A percentile compares a stretch with the other conserved stretches of the same genome.
These are phyloP conservation scores for Papiliotrema nemorosa DNA, from an alignment of 1,284 basidiomycete genomes.

Conservation along the genomic window DNA sequence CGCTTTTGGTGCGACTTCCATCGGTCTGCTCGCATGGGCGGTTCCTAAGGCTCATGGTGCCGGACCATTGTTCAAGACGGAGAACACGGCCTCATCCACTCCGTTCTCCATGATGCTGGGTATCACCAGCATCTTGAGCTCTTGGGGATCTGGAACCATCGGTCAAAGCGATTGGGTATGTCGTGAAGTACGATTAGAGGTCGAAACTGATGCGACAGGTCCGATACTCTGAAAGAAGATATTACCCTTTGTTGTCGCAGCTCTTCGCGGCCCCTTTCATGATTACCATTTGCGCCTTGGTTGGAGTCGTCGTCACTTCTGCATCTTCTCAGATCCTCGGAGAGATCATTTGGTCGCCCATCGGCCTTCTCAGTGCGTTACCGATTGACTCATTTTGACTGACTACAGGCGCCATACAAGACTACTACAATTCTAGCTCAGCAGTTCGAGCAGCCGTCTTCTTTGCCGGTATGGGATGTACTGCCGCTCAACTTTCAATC, in stretches of 20 bases:
- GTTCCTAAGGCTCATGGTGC: slow-evolving; percentile 22
- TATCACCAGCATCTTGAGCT: slow-evolving; percentile 29
- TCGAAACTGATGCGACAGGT: slow-evolving; percentile 8
- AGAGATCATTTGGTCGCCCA: slow-evolving; percentile 28
- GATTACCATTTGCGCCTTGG: slow-evolving; percentile 25
- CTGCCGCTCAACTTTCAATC: slow-evolving; percentile 21
- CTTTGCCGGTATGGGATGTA: slow-evolving; percentile 26
- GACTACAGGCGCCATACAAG: slow-evolving; percentile 18
- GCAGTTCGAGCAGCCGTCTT: slow-evolving; percentile 29
- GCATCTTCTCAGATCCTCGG: slow-evolving; percentile 19
- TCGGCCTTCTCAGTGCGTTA: slow-evolving; percentile 17
- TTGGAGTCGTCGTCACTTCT: slow-evolving; percentile 32
- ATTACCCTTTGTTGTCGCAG: slow-evolving; percentile 22
- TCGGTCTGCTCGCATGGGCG: slow-evolving; percentile 32
- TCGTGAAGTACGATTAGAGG: no score
- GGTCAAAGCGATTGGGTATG: slow-evolving; percentile 31
- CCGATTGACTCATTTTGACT: not conserved
- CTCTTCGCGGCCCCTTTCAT: slow-evolving; percentile 26
- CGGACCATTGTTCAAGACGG: slow-evolving; percentile 30
- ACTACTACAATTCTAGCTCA: slow-evolving; percentile 24
- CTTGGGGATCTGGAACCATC: slow-evolving; percentile 29
- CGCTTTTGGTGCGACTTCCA: slow-evolving; percentile 24
- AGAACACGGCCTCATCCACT: slow-evolving; percentile 15
- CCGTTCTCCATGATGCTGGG: slow-evolving; percentile 32
- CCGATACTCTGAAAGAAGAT: slow-evolving; percentile 27